Evolutionary conservation across 768 basidiomycete genomes (phyloP).

Genomic region (Kwoniella bestiolae): DNA sequence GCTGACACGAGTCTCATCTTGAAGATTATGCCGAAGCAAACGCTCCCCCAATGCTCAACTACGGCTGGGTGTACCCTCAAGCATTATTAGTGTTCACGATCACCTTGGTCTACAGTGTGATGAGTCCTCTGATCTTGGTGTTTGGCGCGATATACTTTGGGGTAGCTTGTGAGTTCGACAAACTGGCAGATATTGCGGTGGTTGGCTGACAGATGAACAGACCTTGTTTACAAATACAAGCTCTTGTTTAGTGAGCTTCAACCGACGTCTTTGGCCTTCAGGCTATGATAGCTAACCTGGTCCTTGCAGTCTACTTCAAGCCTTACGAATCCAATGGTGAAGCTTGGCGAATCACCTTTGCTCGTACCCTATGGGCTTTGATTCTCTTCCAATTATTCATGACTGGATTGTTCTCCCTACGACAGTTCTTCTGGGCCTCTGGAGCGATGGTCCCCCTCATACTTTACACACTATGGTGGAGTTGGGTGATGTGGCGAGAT

Average conservation of each 20-base stretch:
- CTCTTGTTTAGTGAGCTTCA: slow-evolving; percentile 78
- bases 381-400: slow-evolving; percentile 94
- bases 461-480: slow-evolving; percentile 74
- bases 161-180: slow-evolving; percentile 64
- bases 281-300: slow-evolving; percentile 1
- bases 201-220: slow-evolving; percentile 26
- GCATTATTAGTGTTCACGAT: slow-evolving; percentile 95
- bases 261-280: neutral
- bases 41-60: slow-evolving; percentile 97
- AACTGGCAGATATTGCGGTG: neutral
- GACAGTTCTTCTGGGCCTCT: slow-evolving; percentile 66
- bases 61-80: slow-evolving; percentile 95
- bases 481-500: slow-evolving; percentile 72
- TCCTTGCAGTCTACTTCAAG: slow-evolving; percentile 89
- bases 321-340: slow-evolving; percentile 97
- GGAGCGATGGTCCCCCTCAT: slow-evolving; percentile 76
- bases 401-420: slow-evolving; percentile 88
- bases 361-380: slow-evolving; percentile 87
- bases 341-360: slow-evolving; percentile 96
- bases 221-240: slow-evolving; percentile 98
- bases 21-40: slow-evolving; percentile 94
- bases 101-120: slow-evolving; percentile 91
- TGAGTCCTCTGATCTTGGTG: slow-evolving; percentile 90
- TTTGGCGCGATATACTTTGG: slow-evolving; percentile 97
- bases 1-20: neutral